phyloP scores from a whole-genome alignment of 495 filamentous ascomycete genomes.

The Lophiotrema nucula region DNA sequence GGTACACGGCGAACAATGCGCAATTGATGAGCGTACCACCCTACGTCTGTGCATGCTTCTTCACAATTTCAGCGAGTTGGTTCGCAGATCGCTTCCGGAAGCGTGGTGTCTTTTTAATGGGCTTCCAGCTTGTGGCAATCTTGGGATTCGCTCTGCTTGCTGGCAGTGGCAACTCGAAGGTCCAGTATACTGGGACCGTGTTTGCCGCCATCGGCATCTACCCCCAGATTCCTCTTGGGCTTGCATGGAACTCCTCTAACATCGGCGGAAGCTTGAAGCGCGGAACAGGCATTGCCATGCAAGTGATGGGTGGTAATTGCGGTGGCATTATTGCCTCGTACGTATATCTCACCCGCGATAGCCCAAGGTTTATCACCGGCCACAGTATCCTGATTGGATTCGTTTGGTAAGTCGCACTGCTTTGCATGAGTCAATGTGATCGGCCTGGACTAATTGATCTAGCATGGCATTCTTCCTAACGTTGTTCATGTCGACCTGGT shows the following conservation, averaged over 20 bases:
- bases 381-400: conserved; percentile 60
- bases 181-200: conserved; percentile 80
- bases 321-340: conserved; percentile 82
- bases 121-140: conserved; percentile 56
- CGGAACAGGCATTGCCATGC: conserved; percentile 78
- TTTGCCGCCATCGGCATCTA: conserved; percentile 88
- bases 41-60: conserved; percentile 73
- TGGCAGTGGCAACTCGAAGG: conserved; percentile 53
- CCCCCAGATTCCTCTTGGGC: conserved; percentile 82
- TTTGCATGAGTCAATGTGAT: background rate
- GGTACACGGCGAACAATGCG: conserved; percentile 65
- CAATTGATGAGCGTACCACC: conserved; percentile 87
- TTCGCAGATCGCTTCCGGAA: conserved; percentile 83
- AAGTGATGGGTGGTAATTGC: conserved; percentile 76
- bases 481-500: conserved; percentile 23
- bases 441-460: background rate
- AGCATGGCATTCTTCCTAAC: conserved; percentile 24
- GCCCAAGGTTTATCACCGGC: conserved; percentile 55
- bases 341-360: conserved; percentile 57
- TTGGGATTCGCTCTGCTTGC: conserved; percentile 77
- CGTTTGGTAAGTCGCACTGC: conserved; percentile 1
- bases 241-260: conserved; percentile 87
- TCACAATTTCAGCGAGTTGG: conserved; percentile 75
- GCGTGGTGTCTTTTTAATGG: conserved; percentile 66
- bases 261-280: conserved; percentile 91